phyloP scores from a whole-genome alignment of 2,329 filamentous ascomycete genomes.

The Gaeumannomyces tritici region DNA sequence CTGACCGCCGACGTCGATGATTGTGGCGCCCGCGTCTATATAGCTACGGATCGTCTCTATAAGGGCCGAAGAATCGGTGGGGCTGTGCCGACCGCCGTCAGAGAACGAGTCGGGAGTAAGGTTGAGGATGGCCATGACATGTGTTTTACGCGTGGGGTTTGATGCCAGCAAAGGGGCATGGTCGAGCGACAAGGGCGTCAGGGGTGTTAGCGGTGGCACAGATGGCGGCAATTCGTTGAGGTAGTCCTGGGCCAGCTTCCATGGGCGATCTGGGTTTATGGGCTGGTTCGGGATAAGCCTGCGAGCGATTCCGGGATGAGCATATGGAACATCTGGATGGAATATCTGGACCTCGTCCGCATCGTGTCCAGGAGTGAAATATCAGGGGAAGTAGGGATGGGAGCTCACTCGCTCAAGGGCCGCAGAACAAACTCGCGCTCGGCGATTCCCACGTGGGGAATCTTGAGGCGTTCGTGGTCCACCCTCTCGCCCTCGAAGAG shows the following conservation, averaged over 20 bases:
- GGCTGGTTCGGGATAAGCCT: slow-evolving; percentile 48
- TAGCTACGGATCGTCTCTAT: slow-evolving; percentile 49
- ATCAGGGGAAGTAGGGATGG: slow-evolving; percentile 33
- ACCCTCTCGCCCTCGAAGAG: slow-evolving; percentile 64
- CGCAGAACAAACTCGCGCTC: slow-evolving; percentile 92
- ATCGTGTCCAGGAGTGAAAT: not conserved
- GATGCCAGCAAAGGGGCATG: slow-evolving; percentile 49
- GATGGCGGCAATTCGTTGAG: slow-evolving; percentile 47
- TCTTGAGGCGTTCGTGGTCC: slow-evolving; percentile 60
- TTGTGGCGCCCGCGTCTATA: slow-evolving; percentile 62
- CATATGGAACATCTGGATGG: not conserved
- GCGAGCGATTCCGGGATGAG: slow-evolving; percentile 8
- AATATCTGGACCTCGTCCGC: not conserved
- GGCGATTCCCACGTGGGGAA: slow-evolving; percentile 77
- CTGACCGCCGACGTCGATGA: slow-evolving; percentile 89
- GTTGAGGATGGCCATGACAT: slow-evolving; percentile 91
- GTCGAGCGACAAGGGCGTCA: slow-evolving; percentile 43
- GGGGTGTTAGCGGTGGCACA: slow-evolving; percentile 42
- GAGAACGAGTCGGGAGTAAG: slow-evolving; percentile 96
- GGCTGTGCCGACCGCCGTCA: slow-evolving; percentile 63
- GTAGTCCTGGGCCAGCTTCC: slow-evolving; percentile 51
- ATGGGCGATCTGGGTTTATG: slow-evolving; percentile 42
- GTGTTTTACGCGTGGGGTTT: slow-evolving; percentile 51
- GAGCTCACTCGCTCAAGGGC: slow-evolving; percentile 67
- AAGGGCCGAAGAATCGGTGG: slow-evolving; percentile 35